These are phyloP conservation scores for Colletotrichum sp. DNA, from an alignment of 2,329 filamentous ascomycete genomes.

Conservation along the genomic window DNA sequence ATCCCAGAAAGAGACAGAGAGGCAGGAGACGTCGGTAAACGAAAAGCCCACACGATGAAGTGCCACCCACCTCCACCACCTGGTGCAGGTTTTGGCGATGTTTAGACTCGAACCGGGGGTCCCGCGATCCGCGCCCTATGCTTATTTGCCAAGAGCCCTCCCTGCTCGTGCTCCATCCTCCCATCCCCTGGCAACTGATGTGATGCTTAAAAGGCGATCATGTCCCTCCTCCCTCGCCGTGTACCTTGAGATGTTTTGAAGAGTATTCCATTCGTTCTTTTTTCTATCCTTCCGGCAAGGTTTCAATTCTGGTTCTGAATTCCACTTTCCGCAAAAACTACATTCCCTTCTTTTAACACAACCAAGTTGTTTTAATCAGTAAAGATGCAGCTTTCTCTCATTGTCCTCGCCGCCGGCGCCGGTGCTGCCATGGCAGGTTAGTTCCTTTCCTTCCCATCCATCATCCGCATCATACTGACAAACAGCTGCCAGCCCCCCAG, in stretches of 20 bases:
- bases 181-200: not conserved
- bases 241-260: not conserved
- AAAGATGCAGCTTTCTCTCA: conserved; percentile 22
- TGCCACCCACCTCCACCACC: not conserved
- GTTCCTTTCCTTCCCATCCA: no score
- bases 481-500: not conserved
- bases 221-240: not conserved
- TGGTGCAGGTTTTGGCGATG: conserved; percentile 15
- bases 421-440: conserved; percentile 19
- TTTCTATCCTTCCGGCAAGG: conserved; percentile 17
- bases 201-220: conserved; percentile 19
- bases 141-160: conserved; percentile 1
- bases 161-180: not conserved
- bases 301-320: conserved; percentile 3
- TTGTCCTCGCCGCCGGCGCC: conserved; percentile 14
- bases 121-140: conserved; percentile 1
- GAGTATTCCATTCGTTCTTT: not conserved
- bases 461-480: no score
- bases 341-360: not conserved
- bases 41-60: not conserved
- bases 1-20: not conserved
- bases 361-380: not conserved
- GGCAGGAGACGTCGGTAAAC: not conserved
- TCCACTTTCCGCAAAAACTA: not conserved
- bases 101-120: not conserved